A percentile compares a stretch with the other conserved stretches of the same genome.
phyloP scores from a whole-genome alignment of 257 asterid genomes.

The Solanum dulcamara region DNA sequence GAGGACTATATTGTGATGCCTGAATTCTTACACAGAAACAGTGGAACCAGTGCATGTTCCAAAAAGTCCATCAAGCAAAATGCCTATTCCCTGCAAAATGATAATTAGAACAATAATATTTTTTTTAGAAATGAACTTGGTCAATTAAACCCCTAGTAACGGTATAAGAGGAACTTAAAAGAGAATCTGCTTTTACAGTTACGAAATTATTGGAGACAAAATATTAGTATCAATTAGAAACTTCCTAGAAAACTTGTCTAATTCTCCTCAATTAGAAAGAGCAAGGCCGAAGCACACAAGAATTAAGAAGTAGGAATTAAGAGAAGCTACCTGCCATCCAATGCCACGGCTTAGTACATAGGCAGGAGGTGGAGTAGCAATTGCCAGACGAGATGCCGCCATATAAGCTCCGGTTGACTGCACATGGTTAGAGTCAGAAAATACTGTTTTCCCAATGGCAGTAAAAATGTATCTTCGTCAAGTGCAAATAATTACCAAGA shows the following conservation, averaged over 20 bases:
- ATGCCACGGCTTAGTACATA: constrained; percentile 96
- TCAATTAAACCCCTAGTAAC: not conserved
- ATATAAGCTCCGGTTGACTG: constrained; percentile 95
- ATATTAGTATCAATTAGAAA: not conserved
- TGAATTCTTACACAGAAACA: constrained; percentile 75
- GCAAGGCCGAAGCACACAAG: not conserved
- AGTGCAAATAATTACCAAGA: not conserved
- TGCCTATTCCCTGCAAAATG: constrained; percentile 73
- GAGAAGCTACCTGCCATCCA: constrained; percentile 83
- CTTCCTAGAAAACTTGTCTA: not conserved
- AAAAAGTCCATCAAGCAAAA: constrained; percentile 83
- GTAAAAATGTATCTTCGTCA: not conserved
- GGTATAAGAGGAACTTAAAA: not conserved
- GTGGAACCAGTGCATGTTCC: constrained; percentile 94
- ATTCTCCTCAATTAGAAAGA: not conserved
- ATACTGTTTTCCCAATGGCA: not conserved
- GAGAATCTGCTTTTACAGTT: not conserved
- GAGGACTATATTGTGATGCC: not conserved
- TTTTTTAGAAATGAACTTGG: not conserved
- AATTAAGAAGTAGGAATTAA: not conserved
- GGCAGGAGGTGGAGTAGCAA: constrained; percentile 99
- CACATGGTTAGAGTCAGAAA: constrained; percentile 9
- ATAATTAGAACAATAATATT: not conserved
- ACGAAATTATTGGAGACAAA: not conserved
- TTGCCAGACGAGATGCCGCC: constrained; percentile 98